These are phyloP conservation scores for Zymoseptoria passerinii DNA, from an alignment of 2,329 filamentous ascomycete species.

Conservation along the genomic window DNA sequence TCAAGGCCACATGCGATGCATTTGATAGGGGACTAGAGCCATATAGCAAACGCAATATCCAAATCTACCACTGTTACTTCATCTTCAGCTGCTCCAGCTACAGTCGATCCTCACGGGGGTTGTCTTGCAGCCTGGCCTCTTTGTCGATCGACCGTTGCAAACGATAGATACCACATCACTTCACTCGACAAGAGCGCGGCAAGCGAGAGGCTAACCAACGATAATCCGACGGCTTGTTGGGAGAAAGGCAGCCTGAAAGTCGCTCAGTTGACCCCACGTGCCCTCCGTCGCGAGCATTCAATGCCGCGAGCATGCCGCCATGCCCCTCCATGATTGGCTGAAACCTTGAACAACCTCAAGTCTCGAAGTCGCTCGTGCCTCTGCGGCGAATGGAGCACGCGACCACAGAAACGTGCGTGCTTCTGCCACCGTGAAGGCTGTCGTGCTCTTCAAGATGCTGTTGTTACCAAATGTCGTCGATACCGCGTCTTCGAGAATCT, in stretches of 20 bases:
- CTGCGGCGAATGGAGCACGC: neutral
- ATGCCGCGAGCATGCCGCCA: neutral
- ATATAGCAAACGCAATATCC: neutral
- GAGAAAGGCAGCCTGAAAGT: neutral
- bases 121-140: neutral
- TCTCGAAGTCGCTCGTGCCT: neutral
- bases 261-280: neutral
- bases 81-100: neutral
- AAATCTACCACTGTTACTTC: neutral
- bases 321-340: neutral
- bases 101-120: neutral
- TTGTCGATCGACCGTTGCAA: no score
- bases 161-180: neutral
- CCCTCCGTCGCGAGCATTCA: neutral
- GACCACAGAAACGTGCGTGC: neutral
- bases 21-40: neutral
- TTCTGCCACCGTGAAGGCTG: neutral
- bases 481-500: neutral
- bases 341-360: neutral
- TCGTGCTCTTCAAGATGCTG: neutral
- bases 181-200: neutral
- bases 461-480: neutral
- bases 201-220: neutral
- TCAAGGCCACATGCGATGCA: neutral
- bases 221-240: neutral